A percentile compares a stretch with the other conserved stretches of the same genome.
Conservation (phyloP, 2,329 filamentous ascomycete genomes). For the Aureobasidium mangrovei region DNA sequence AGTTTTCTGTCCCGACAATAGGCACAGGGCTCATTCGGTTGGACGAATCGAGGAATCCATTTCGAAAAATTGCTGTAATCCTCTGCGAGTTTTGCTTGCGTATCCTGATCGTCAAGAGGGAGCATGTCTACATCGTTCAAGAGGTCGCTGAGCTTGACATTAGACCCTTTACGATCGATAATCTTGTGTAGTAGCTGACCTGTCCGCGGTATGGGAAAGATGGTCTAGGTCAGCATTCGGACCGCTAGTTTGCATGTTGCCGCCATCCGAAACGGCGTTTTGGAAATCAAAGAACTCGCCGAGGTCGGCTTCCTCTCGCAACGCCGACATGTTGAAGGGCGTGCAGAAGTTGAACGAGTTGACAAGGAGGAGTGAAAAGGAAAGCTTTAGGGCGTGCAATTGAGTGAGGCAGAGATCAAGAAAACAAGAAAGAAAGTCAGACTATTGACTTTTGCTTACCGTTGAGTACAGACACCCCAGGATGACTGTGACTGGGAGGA, state of each 20-base stretch:
- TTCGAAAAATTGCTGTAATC: conserved; percentile 36
- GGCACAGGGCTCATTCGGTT: conserved; percentile 38
- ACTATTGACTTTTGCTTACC: conserved; percentile 13
- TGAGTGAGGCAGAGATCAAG: not conserved
- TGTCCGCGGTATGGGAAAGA: not conserved
- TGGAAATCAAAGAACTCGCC: conserved; percentile 16
- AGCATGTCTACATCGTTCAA: not conserved
- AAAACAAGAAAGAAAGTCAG: not conserved
- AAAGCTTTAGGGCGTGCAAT: conserved; percentile 4
- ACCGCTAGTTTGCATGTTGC: conserved; percentile 9
- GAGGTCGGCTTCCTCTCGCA: conserved; percentile 13
- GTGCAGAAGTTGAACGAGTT: not conserved
- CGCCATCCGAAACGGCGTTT: conserved; percentile 10
- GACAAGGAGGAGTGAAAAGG: conserved; percentile 1
- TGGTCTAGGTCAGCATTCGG: not conserved
- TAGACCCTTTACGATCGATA: not conserved
- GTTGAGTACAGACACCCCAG: conserved; percentile 4
- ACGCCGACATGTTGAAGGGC: conserved; percentile 5
- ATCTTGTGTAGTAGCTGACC: conserved; percentile 5
- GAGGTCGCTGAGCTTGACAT: not conserved
- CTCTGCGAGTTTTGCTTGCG: conserved; percentile 12
- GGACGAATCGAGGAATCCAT: conserved; percentile 40
- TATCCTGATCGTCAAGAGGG: not conserved
- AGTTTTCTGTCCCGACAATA: conserved; percentile 40
- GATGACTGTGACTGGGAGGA: conserved; percentile 3